Percentiles rank a stretch among this genome's conserved stretches.
Conservation (phyloP, 2,329 filamentous ascomycete genomes). For the Lecanicillium sp. region DNA sequence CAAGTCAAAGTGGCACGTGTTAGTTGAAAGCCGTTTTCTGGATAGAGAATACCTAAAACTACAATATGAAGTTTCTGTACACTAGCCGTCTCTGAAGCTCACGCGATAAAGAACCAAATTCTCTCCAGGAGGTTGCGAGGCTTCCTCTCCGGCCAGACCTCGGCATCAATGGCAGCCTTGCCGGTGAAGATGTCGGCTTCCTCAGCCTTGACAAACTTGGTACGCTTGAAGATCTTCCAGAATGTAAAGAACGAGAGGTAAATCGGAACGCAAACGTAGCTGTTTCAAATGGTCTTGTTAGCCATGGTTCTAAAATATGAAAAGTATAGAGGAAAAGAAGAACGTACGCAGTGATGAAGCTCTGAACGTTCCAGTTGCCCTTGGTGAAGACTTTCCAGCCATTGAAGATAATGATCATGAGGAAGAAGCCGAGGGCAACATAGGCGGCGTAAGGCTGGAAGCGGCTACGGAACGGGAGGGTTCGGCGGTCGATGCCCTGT, state of each 20-base stretch:
- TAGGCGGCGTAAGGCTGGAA: slow-evolving; percentile 61
- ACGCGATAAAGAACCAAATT: background rate
- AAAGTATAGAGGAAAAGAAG: slow-evolving; percentile 4
- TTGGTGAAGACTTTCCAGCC: background rate
- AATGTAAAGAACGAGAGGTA: slow-evolving; percentile 48
- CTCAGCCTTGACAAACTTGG: slow-evolving; percentile 43
- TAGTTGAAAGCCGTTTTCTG: too few species aligned
- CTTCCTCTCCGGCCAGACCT: slow-evolving; percentile 6
- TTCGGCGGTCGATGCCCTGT: background rate
- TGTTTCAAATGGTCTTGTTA: too few species aligned
- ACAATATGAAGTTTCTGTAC: too few species aligned
- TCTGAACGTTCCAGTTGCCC: background rate
- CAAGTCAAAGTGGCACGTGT: too few species aligned
- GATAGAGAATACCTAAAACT: too few species aligned
- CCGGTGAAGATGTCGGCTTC: slow-evolving; percentile 55
- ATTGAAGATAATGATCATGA: slow-evolving; percentile 63
- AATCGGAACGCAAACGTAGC: slow-evolving; percentile 40
- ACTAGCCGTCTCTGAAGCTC: too few species aligned
- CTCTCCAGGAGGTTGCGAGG: background rate
- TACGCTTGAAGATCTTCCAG: slow-evolving; percentile 58
- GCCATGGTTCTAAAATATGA: too few species aligned
- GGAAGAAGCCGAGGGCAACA: slow-evolving; percentile 66
- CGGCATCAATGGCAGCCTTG: slow-evolving; percentile 53
- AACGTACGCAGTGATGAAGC: background rate
- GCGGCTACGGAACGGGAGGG: slow-evolving; percentile 18